These are phyloP conservation scores for Pichia membranifaciens DNA, from an alignment of 805 yeast species.

Conservation along the genomic window DNA sequence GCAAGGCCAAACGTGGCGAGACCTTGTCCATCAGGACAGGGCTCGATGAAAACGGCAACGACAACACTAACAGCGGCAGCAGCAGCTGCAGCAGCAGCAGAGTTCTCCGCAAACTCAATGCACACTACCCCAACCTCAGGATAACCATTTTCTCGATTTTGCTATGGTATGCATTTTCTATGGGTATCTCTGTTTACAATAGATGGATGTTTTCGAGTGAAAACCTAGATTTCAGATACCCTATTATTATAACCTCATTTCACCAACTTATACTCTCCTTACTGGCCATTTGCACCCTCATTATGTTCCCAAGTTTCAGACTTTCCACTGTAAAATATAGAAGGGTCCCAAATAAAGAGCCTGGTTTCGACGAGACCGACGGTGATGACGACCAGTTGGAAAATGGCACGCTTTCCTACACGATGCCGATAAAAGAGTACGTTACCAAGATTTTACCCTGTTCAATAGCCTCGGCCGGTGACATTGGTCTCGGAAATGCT, in stretches of 20 bases:
- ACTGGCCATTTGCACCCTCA: slow-evolving; percentile 43
- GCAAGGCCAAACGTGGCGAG: not conserved
- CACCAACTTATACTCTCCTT: slow-evolving; percentile 72
- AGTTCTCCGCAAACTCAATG: slow-evolving; percentile 11
- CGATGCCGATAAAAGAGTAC: slow-evolving; percentile 36
- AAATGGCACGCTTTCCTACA: slow-evolving; percentile 13
- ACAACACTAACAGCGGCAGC: not conserved
- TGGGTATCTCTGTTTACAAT: slow-evolving; percentile 73
- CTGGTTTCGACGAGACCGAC: slow-evolving; percentile 5
- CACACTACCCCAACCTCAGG: slow-evolving; percentile 25
- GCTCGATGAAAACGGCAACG: not conserved
- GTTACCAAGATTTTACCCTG: slow-evolving; percentile 67
- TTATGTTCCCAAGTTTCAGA: slow-evolving; percentile 43
- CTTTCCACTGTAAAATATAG: slow-evolving; percentile 24
- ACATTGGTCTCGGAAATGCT: slow-evolving; percentile 87
- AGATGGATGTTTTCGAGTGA: slow-evolving; percentile 91
- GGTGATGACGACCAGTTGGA: slow-evolving; percentile 1
- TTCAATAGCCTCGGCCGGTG: slow-evolving; percentile 83
- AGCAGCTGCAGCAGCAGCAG: not conserved
- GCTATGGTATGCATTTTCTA: slow-evolving; percentile 63
- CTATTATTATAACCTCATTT: slow-evolving; percentile 74
- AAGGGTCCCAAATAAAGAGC: not conserved
- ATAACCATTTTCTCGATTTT: slow-evolving; percentile 26
- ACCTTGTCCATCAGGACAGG: not conserved
- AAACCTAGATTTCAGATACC: slow-evolving; percentile 73